These are phyloP conservation scores for Boletus rubescentipes DNA, from an alignment of 768 basidiomycete genomes.

Conservation along the genomic window DNA sequence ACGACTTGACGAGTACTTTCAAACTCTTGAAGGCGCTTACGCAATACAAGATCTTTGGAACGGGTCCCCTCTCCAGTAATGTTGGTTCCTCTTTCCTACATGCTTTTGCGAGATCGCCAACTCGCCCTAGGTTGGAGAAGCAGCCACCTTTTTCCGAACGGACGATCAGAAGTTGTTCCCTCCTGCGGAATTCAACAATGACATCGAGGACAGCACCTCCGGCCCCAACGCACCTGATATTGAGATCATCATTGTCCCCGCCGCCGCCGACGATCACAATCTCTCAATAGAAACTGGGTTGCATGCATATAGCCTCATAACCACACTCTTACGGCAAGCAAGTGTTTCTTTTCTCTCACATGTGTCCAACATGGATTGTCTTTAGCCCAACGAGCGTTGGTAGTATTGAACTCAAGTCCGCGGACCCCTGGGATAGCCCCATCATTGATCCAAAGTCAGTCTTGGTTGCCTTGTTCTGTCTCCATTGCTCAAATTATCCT, in stretches of 20 bases:
- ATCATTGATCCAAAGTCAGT: slow-evolving; percentile 45
- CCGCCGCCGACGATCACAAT: not conserved
- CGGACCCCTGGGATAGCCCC: slow-evolving; percentile 41
- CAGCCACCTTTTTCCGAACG: slow-evolving; percentile 32
- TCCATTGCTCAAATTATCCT: not conserved
- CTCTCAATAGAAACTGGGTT: not conserved
- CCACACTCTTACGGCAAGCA: slow-evolving; percentile 27
- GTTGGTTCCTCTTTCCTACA: slow-evolving; percentile 31
- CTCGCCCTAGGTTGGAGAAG: slow-evolving; percentile 26
- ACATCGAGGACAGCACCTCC: slow-evolving; percentile 31
- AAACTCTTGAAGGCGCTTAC: slow-evolving; percentile 34
- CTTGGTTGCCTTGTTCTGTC: not conserved
- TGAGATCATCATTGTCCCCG: slow-evolving; percentile 24
- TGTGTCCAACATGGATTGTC: not conserved
- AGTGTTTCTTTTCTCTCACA: not conserved
- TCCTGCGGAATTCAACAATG: slow-evolving; percentile 25
- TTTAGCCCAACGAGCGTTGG: slow-evolving; percentile 46
- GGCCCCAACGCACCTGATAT: slow-evolving; percentile 31
- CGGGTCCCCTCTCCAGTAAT: slow-evolving; percentile 54
- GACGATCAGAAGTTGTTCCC: slow-evolving; percentile 34
- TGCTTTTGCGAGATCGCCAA: not conserved
- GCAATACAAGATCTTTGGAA: slow-evolving; percentile 45
- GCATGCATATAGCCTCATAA: slow-evolving; percentile 20
- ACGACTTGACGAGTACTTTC: slow-evolving; percentile 14
- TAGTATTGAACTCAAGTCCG: slow-evolving; percentile 39